Evolutionary conservation across 2,329 filamentous ascomycete genomes (phyloP), one percentile per base, ranked within the genome.

Genomic region (Pseudocercospora pini-densiflorae): DNA sequence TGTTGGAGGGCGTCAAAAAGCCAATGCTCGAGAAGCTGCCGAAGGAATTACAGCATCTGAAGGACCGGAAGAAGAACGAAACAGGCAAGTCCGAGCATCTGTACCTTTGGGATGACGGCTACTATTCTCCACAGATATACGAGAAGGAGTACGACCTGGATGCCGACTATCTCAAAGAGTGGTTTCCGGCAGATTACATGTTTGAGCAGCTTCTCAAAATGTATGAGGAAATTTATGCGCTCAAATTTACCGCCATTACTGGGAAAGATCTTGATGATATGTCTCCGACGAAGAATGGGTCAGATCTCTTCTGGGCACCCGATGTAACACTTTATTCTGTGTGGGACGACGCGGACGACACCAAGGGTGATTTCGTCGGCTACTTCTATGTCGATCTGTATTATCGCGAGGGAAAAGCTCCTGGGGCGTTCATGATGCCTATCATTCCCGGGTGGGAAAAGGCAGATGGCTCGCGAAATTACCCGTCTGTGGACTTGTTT

Each of bases 131-230:
- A 63, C 85, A 87, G n/a, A 92, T 90, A 0, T 88, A 93, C 45
- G 83, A 85, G 24, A 88, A 87, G 62, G 93, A 94, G 91, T 83
- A 94, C 58, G 85, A 87, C 71, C 93, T 94, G 73, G 93, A 94
- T 68, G 90, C 93, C 78, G 86, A 91, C 16, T 86, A 93, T 79
- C 82, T 94, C 31, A 63, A 60, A 24, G 66, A 68, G 33, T 68
- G 64, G 54, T 70, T 70, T 24, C 66, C 68, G 3, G 53, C 62
- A 9, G 24, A 33, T 9, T 27, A 54, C 6, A 53, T 33, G 53
- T 29, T 66, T 27, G 23, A 19, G 43, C 33, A 49, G 16, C 36
- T 66, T 2, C 53, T 66, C 24, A 40, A 62, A 16, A 53, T 62
- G 36, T 66, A 62, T 54, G 40, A 36, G 6, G 31, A 63, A 21